Percentiles rank a stretch among this genome's conserved stretches.
Evolutionary conservation across 768 basidiomycete genomes (phyloP).

Genomic region (Coprinellus micaceus): DNA sequence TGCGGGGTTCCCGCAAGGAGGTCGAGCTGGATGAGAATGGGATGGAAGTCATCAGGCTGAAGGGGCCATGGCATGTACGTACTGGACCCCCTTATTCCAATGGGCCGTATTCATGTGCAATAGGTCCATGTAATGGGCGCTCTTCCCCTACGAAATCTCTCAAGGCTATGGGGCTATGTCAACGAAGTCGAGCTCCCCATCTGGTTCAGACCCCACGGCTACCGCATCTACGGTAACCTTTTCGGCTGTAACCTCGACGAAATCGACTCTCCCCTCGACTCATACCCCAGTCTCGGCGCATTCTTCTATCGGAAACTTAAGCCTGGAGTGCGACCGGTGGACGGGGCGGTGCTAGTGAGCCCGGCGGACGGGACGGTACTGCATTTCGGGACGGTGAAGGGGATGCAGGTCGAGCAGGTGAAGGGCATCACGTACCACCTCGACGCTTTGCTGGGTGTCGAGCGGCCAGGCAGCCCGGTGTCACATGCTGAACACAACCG

Average conservation of each 20-base stretch:
- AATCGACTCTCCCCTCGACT: conserved; percentile 74
- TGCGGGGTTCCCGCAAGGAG: conserved; percentile 47
- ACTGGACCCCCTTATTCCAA: background rate
- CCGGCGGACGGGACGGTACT: conserved; percentile 93
- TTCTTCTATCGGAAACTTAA: conserved; percentile 94
- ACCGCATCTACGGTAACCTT: conserved; percentile 77
- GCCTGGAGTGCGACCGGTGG: conserved; percentile 77
- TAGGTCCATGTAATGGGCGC: conserved; percentile 97
- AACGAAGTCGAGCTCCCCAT: conserved; percentile 91
- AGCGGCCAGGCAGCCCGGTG: conserved; percentile 45
- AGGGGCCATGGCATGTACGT: conserved; percentile 91
- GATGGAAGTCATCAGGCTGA: conserved; percentile 71
- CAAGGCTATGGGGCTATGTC: conserved; percentile 95
- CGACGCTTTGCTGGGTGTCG: conserved; percentile 84
- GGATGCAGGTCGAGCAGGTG: conserved; percentile 80
- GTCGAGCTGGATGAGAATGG: conserved; percentile 83
- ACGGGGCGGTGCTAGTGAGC: conserved; percentile 73
- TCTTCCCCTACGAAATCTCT: conserved; percentile 89
- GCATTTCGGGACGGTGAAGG: conserved; percentile 84
- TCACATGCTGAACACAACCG: conserved; percentile 40
- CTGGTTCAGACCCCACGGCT: conserved; percentile 91
- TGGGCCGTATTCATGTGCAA: background rate
- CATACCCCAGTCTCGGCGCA: conserved; percentile 84
- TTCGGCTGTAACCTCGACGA: conserved; percentile 96
- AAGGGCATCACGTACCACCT: conserved; percentile 98